Evolutionary conservation across 2,329 filamentous ascomycete genomes (phyloP), one percentile per base, ranked within the genome.

Genomic region (Diaporthe citriasiana): DNA sequence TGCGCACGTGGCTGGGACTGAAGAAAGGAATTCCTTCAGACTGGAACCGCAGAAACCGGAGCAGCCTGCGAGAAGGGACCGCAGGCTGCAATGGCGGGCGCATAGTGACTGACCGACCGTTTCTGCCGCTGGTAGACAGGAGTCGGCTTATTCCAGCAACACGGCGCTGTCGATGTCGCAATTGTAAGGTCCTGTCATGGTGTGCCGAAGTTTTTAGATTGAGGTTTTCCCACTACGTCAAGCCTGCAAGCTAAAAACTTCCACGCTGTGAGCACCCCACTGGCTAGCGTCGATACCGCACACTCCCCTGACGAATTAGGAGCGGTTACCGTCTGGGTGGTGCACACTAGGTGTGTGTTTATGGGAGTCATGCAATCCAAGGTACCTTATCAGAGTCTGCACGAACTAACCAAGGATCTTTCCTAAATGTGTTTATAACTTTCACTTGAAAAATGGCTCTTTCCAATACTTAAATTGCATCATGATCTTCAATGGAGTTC

Each of bases 1-100:
- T 50, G 12, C 30, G 40, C 42, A 72, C 75, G 73, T 81, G 79
- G 78, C 84, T 86, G 71, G 84, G 80, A 71, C 80, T 84, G 81
- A 89, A 87, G 78, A 90, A 88, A 76, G 84, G 85, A 59, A 89
- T 80, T 71, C 86, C 86, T 78, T 93, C 89, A 77, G 93, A 91
- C 82, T 95, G 94, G 71, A 87, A 89, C 77, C 91, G 91, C 76
- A 97, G 87, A 82, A 94, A 96, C 77, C 91, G 91, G 76, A 97
- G 86, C 27, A 96, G 89, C 74, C 82, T 85, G 77, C 83, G 83
- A 69, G 89, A 91, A 35, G 89, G 89, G 69, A 87, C 88, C 65
- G 85, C 84, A 53, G 81, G 77, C 76, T 82, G 83, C 78, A 86
- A 78, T 76, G 82, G 80, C 75, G 83, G 82, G 77, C 84, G 84